Evolutionary conservation across 192 early-diverging fungal species (phyloP).

Genomic region (Geosiphon pyriformis): DNA sequence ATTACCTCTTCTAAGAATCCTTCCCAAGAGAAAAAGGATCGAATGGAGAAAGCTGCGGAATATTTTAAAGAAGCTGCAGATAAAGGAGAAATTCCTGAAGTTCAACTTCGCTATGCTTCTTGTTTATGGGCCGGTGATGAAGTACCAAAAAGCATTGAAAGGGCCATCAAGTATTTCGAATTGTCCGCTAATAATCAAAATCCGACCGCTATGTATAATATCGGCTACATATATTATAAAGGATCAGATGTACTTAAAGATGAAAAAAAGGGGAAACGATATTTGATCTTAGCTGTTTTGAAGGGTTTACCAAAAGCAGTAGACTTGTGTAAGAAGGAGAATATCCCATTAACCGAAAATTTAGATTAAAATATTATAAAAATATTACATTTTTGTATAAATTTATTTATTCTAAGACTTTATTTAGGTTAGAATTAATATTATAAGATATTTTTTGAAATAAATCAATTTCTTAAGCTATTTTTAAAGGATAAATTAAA

Average conservation of each 20-base stretch:
- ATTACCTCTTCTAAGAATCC: slow-evolving; percentile 7
- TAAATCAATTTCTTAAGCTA: no score
- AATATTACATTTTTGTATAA: no score
- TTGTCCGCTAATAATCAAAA: slow-evolving; percentile 1
- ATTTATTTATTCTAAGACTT: neutral
- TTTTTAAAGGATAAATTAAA: no score
- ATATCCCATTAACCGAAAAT: neutral
- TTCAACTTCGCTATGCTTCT: slow-evolving; percentile 11
- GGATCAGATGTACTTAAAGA: neutral
- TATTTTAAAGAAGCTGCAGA: slow-evolving; percentile 14
- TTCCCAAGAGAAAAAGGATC: neutral
- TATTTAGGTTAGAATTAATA: neutral
- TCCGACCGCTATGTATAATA: slow-evolving; percentile 22
- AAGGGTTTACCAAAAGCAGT: slow-evolving; percentile 13
- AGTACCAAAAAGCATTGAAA: neutral
- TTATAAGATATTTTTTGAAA: no score
- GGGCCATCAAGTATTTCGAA: slow-evolving; percentile 17
- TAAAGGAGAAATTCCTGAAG: slow-evolving; percentile 4
- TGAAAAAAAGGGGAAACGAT: neutral
- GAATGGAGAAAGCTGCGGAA: neutral
- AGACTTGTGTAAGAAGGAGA: slow-evolving; percentile 1
- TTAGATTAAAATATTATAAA: no score
- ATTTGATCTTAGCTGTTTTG: slow-evolving; percentile 2
- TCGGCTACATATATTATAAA: slow-evolving; percentile 15
- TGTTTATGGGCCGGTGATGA: slow-evolving; percentile 7